Evolutionary conservation across 2,329 filamentous ascomycete genomes (phyloP), one percentile per base, ranked within the genome.

Genomic region (Ceratocystis eucalypticola): DNA sequence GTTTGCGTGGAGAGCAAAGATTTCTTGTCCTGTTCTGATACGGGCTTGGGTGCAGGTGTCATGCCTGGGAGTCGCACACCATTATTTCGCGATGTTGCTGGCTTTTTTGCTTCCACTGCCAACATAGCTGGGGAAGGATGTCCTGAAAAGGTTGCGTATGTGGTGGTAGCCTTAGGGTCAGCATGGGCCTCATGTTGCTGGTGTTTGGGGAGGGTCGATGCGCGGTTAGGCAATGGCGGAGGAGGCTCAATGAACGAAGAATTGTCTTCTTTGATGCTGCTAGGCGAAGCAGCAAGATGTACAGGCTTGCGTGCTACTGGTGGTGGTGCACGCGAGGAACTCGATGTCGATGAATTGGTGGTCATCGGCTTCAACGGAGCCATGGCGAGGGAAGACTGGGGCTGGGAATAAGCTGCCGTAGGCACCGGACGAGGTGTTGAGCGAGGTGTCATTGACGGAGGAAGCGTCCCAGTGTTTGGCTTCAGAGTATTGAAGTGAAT

Each of bases 301-400:
- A 81, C 78, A 1, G 86, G 86, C 71, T 88, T 88, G 72, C 79
- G 82, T 25, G 85, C 86, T 62, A 88, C 77, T 0, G 81, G 81
- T 4, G 82, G 84, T 4, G 82, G 84, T n/a, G 80, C 72, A 70
- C 41, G 74, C 74, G 53, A 71, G 69, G 53, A 72, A 71, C 64
- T 73, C 69, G 73, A 74, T 46, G 70, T 66, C 48, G 74, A 74
- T 1, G 78, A 77, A 2, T 74, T 72, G 20, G 73, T 70, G 2
- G 76, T 75, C 8, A 72, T 72, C 20, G 75, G 75, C 20, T 74
- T 75, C 30, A 72, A 61, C 44, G 68, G 53, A 69, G 69, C 20
- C 59, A 57, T 46, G 25, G 57, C 30, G 12, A 50, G 6, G 25
- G 65, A n/a, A 28, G 30, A n/a, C 20, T 20, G 37, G 30, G 44